Evolutionary conservation across 345 rosid genomes (phyloP), one percentile per base, ranked within the genome.

Genomic region (Salix exigua): DNA sequence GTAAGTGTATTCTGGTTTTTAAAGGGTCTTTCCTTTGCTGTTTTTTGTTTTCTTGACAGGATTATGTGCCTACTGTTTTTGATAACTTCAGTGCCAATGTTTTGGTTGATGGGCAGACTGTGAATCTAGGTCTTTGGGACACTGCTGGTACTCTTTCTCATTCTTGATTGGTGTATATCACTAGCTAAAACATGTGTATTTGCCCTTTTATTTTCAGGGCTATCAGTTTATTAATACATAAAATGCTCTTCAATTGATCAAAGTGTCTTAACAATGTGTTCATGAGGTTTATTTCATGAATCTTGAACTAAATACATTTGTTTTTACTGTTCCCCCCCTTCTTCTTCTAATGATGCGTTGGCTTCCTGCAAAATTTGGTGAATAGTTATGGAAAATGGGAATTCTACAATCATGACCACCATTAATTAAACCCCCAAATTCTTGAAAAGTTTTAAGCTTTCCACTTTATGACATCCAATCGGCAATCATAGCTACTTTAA

Each of bases 11-110:
- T 46, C 21, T 77, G 26, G 28, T 40, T 74, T 40, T 46, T 42
- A 13, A 21, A 44, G 51, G 26, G 40, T 73, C 61, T 17, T 75
- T 81, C 35, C 42, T 58, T 75, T 46, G 19, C 37, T 70, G 73
- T 38, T 68, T 70, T 37, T 73, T 9, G 25, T 30, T 75, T 66
- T 37, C 11, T 64, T 64, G 38, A 77, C 85, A 88, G 89, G 94
- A 88, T 80, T 87, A 90, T 82, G 92, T 90, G 66, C 94, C 94
- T 2, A 90, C 94, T 65, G 94, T 90, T 63, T 79, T 79, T 74
- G 82, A 79, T 63, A 79, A 79, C 74, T 79, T 79, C 75, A 79
- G 82, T 68, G 78, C 82, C 55, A 79, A 79, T 74, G 82, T 79
- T 66, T 35, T 79, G 46, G 82, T 79, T 40, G 75, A 79, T 48